Evolutionary conservation across 2,329 filamentous ascomycete genomes (phyloP).

Genomic region (Emmonsiellopsis sp.): DNA sequence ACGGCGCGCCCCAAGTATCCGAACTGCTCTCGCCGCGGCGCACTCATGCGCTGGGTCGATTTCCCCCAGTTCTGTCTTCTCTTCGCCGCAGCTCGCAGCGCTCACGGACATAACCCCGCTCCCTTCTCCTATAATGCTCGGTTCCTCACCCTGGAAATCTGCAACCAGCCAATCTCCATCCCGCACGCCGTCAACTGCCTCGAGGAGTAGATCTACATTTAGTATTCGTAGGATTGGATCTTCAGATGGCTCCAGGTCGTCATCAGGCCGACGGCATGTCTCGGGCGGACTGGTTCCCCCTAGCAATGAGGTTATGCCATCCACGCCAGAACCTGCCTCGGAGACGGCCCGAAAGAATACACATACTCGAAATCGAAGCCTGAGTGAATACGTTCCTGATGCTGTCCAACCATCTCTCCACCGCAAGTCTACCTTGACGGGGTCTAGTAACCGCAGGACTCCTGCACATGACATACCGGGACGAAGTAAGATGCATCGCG

Average conservation of each 20-base stretch:
- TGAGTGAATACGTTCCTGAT: conserved; percentile 82
- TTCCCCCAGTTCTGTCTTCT: conserved; percentile 57
- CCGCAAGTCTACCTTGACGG: conserved; percentile 65
- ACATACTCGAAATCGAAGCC: conserved; percentile 67
- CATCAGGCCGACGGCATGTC: conserved; percentile 19
- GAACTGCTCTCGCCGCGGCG: conserved; percentile 28
- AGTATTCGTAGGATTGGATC: conserved; percentile 29
- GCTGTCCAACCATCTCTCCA: conserved; percentile 55
- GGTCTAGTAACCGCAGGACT: conserved; percentile 43
- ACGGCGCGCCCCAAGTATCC: conserved; percentile 36
- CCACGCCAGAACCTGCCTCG: conserved; percentile 13
- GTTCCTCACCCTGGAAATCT: conserved; percentile 26
- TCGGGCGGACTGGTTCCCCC: neutral
- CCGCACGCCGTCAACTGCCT: conserved; percentile 33
- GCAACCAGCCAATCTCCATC: conserved; percentile 50
- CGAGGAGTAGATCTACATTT: conserved; percentile 28
- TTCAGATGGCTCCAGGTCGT: conserved; percentile 23
- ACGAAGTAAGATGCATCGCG: conserved; percentile 52
- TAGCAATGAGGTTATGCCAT: neutral
- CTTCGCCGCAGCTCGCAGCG: conserved; percentile 64
- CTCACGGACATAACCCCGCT: conserved; percentile 73
- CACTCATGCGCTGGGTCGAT: conserved; percentile 36
- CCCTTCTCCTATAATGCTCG: conserved; percentile 58
- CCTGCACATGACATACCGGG: conserved; percentile 36
- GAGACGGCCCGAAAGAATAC: conserved; percentile 16